Evolutionary conservation across 2,329 filamentous ascomycete species (phyloP), one percentile per base, ranked within the genome.

Genomic region (Colletotrichum siamense): DNA sequence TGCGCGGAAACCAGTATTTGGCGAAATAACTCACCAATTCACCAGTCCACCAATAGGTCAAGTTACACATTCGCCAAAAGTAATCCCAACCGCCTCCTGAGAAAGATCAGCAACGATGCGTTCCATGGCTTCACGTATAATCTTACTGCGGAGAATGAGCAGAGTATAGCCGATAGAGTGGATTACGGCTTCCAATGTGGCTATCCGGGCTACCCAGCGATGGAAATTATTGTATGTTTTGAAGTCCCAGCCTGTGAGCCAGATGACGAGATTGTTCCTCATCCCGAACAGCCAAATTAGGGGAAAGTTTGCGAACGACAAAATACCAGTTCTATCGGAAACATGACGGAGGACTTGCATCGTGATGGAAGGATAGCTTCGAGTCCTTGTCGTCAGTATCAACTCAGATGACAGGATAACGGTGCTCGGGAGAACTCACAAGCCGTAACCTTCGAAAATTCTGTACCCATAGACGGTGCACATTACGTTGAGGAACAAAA

Each of bases 191-290:
- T 94, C 88, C 0, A 92, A 71, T 0, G 92, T 92, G 6, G 92
- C 88, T 3, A 94, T 86, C 22, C 93, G 87, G 0, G 93, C 93
- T 5, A 93, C 86, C 87, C 92, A 92, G 1, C 93, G 90, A 81
- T 95, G 93, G 71, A 94, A 94, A 52, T 91, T 88, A 78, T 91
- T 94, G 79, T 92, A 94, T 0, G 91, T 92, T 2, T 88, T 88
- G 80, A 93, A 94, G 13, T 91, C 91, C 92, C 93, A 95, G 0
- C 93, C 92, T 0, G 93, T 94, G 1, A 92, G 80, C 91, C 91
- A 93, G 69, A 94, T 85, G 18, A 94, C 87, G 0, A 92, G 80
- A 68, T 95, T 94, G 78, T 95, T 95, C 10, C 93, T 87, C 80
- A 91, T 91, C 1, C 90, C 91, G 78, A 95, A 94, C 0, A 94